These are phyloP conservation scores for Fraxinus sp. DNA, from an alignment of 305 asterid species.

Conservation along the genomic window DNA sequence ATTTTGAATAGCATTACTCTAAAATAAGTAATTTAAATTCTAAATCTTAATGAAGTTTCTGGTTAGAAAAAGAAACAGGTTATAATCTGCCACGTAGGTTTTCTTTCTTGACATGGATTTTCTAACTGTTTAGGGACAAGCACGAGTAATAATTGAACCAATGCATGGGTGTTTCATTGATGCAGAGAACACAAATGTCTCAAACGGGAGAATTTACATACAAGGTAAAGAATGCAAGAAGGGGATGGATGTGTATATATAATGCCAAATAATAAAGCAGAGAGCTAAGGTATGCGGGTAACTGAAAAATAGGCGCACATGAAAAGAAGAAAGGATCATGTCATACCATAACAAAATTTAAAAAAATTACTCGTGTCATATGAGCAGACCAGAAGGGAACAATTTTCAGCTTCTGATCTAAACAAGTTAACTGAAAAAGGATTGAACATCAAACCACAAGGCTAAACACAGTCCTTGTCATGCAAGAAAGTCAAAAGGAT, in stretches of 20 bases:
- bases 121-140: not conserved
- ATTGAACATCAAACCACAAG: not conserved
- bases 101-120: not conserved
- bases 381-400: not conserved
- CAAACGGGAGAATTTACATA: not conserved
- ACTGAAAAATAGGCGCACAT: not conserved
- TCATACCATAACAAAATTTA: not conserved
- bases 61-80: not conserved
- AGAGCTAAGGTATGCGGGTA: not conserved
- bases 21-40: not conserved
- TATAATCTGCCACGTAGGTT: not conserved
- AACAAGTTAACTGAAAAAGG: not conserved
- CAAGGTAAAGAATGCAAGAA: conserved; percentile 1
- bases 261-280: not conserved
- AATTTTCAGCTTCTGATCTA: not conserved
- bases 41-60: not conserved
- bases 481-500: not conserved
- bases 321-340: not conserved
- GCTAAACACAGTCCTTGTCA: not conserved
- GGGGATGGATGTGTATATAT: not conserved
- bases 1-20: not conserved
- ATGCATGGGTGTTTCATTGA: not conserved
- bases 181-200: not conserved
- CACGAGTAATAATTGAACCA: not conserved
- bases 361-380: not conserved